Percentiles rank a stretch among this genome's conserved stretches.
These are phyloP conservation scores for Musa beccarii DNA, from an alignment of 176 grass and related monocot genomes.

Conservation along the genomic window DNA sequence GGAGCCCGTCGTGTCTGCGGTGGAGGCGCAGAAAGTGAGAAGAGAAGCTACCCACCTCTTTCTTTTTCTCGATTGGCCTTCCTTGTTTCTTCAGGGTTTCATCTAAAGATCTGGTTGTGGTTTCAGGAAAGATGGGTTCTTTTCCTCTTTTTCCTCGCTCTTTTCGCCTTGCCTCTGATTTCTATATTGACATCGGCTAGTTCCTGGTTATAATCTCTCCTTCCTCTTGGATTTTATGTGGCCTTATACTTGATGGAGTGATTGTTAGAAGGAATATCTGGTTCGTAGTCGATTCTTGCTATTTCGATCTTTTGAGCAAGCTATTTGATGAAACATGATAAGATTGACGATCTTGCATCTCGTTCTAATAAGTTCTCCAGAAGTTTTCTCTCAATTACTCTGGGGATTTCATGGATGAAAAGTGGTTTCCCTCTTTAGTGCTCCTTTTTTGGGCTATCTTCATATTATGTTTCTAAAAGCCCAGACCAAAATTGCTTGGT, in stretches of 20 bases:
- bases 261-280: too few species aligned
- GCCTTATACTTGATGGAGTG: too few species aligned
- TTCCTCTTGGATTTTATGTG: too few species aligned
- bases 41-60: background rate
- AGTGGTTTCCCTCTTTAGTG: too few species aligned
- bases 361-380: background rate
- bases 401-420: background rate
- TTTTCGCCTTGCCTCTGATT: background rate
- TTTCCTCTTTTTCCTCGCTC: background rate
- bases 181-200: background rate
- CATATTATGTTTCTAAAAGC: background rate
- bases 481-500: background rate
- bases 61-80: background rate
- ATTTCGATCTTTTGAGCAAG: too few species aligned
- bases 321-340: too few species aligned
- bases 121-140: background rate
- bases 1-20: background rate
- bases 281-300: too few species aligned
- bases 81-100: background rate
- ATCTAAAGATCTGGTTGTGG: background rate
- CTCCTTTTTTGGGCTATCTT: background rate
- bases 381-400: background rate
- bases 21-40: slow-evolving; percentile 32
- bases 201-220: too few species aligned
- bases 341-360: background rate